Evolutionary conservation across 306 rosid genomes (phyloP), one percentile per base, ranked within the genome.

Genomic region (Glycine soja): DNA sequence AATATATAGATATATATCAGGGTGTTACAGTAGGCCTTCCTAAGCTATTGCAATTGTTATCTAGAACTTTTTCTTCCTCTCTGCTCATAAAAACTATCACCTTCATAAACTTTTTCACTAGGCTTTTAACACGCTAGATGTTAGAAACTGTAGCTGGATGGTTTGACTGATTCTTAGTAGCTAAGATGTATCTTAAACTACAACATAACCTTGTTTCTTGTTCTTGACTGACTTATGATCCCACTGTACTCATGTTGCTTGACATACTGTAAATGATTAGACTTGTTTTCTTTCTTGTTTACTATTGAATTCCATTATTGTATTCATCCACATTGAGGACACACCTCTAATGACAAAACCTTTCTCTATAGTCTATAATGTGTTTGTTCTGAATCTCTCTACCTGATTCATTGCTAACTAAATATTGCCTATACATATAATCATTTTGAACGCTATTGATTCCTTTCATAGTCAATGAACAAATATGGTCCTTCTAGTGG

Each of bases 381-480:
- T 18, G 71, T 46, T 18, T 19, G 45, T 75, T 75, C 43, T 57
- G 32, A 61, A 18, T 36, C 43, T 40, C 46, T 57, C 11, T 59
- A 19, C 52, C 66, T 18, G 9, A 52, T 76, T 65, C 68, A 65
- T 14, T 81, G 24, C 53, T 24, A 24, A 24, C 30, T 24, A 24
- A 24, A 24, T 24, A 24, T 24, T 0, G 30, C 30, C 2, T 45
- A 10, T 19, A 43, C 2, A 74, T 81, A 45, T 46, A 10, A n/a
- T 16, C 61, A 18, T 66, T 74, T 18, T 81, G 75, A 73, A 53
- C 0, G 12, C 75, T 11, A 45, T 13, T n/a, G 4, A 52, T 43
- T 43, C 75, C 85, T 36, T 43, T 45, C 82, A 24, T 10, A 8
- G 57, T 70, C 82, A 78, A 52, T 51, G 18, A 13, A 67, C 56